These are phyloP conservation scores for Spergularia marina DNA, from an alignment of 148 eudicot genomes.

Conservation along the genomic window DNA sequence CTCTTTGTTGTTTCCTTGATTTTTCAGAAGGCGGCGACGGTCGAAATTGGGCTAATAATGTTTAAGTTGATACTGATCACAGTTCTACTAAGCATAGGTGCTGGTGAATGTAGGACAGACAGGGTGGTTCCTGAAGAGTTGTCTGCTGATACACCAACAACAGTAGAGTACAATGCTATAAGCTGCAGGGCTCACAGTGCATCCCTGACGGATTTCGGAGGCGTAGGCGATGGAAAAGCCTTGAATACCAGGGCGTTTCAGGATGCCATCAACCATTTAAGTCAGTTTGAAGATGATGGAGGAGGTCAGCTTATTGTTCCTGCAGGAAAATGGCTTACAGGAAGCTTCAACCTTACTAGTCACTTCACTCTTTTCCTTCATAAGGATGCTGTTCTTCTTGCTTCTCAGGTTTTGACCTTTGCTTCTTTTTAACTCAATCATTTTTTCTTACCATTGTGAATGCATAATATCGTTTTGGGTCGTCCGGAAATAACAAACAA, in stretches of 20 bases:
- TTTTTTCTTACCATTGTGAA: no score
- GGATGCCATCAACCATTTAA: conserved; percentile 59
- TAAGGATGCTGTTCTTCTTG: conserved; percentile 88
- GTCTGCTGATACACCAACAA: not conserved
- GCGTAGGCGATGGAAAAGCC: conserved; percentile 77
- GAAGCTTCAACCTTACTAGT: conserved; percentile 93
- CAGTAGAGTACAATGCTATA: conserved; percentile 46
- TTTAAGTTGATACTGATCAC: conserved; percentile 3
- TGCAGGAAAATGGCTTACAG: conserved; percentile 89
- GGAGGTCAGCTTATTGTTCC: conserved; percentile 84
- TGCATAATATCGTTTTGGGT: no score
- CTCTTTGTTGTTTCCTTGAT: not conserved
- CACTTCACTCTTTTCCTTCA: conserved; percentile 84
- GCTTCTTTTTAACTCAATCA: not conserved
- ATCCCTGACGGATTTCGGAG: conserved; percentile 78
- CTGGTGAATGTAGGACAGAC: conserved; percentile 9
- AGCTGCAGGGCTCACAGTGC: conserved; percentile 70
- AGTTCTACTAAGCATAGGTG: conserved; percentile 9
- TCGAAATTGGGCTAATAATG: not conserved
- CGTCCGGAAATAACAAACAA: no score
- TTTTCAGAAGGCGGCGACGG: no score
- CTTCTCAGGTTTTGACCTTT: conserved; percentile 60
- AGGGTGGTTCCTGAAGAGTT: not conserved
- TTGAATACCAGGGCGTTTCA: conserved; percentile 72
- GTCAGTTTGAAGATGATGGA: conserved; percentile 57